Base-by-base conservation (phyloP, 495 filamentous ascomycete species). In the Talaromyces ruber region DNA sequence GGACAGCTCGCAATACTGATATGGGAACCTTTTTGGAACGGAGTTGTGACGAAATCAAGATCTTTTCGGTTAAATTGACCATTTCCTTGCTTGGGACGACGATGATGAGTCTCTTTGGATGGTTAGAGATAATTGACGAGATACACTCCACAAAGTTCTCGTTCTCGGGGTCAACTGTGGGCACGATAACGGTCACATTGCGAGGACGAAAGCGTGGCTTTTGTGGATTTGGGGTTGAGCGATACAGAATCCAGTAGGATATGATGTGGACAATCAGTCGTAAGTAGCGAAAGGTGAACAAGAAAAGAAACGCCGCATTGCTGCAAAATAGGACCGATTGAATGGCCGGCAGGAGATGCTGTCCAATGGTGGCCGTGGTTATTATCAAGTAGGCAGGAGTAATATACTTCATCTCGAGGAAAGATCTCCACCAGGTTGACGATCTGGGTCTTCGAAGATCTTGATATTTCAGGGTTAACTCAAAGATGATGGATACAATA, bases 161-260 rank as follows among this genome's bases (percentile, higher is more conserved):
- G n/a, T 67, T 68, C 0, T 58, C 24, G 0, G 72, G 70, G 50
- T 79, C 72, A 26, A 83, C 71, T n/a, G 80, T 82, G 1, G 82
- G 82, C 25, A 85, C 68, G 51, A 85, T 76, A 52, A 83, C 78
- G 2, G 81, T 82, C 64, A 84, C 81, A 65, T 84, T 79, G 18
- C 67, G 58, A 18, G 74, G 67, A 12, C 55, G 70, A 64, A 78
- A 74, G 16, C 58, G 71, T 8, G 77, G 75, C 22, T 71, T 64
- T 3, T 30, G 45, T 2, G 68, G 71, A 14, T 77, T 74, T 2
- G 69, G 67, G 6, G 75, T 64, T 3, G 75, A 70, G 14, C 68
- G 69, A 65, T 81, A 81, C 9, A 69, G 47, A 28, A 64, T n/a
- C 68, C 74, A 77, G 64, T 78, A 81, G 3, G 68, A 79, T 18